These are phyloP conservation scores for Benincasa hispida DNA, from an alignment of 306 rosid genomes.

Conservation along the genomic window DNA sequence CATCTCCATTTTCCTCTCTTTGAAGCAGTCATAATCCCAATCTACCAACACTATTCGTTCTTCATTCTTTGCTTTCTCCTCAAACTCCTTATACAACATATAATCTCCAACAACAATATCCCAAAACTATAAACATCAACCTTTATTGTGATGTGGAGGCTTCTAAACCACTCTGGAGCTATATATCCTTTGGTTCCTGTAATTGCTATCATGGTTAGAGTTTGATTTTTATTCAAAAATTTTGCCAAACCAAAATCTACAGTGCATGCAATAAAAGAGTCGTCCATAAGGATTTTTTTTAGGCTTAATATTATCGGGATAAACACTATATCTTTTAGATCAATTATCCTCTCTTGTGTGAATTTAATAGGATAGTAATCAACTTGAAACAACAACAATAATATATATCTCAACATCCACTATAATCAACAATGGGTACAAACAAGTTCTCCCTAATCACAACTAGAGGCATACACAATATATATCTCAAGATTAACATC, in stretches of 20 bases:
- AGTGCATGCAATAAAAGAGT: constrained; percentile 9
- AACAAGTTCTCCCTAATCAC: too few species aligned
- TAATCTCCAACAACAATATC: constrained; percentile 17
- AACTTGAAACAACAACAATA: too few species aligned
- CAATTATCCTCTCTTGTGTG: too few species aligned
- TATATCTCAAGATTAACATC: too few species aligned
- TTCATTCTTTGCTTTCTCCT: background rate
- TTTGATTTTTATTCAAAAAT: constrained; percentile 25
- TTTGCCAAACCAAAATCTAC: constrained; percentile 37
- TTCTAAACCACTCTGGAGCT: constrained; percentile 33
- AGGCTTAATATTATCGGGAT: constrained; percentile 43
- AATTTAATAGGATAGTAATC: too few species aligned
- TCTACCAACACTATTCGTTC: constrained; percentile 15
- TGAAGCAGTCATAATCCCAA: constrained; percentile 28
- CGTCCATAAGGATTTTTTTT: constrained; percentile 33
- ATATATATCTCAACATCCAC: too few species aligned
- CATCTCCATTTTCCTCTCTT: background rate
- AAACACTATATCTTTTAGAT: too few species aligned
- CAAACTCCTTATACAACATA: constrained; percentile 23
- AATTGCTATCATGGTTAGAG: constrained; percentile 10
- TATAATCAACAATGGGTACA: too few species aligned
- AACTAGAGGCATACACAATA: too few species aligned
- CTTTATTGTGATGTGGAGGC: constrained; percentile 20
- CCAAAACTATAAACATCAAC: constrained; percentile 38
- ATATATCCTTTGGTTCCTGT: constrained; percentile 37